A percentile compares a stretch with the other conserved stretches of the same genome.
These are phyloP conservation scores for Dunaliella primolecta DNA, from an alignment of 139 green algal genomes.

Conservation along the genomic window DNA sequence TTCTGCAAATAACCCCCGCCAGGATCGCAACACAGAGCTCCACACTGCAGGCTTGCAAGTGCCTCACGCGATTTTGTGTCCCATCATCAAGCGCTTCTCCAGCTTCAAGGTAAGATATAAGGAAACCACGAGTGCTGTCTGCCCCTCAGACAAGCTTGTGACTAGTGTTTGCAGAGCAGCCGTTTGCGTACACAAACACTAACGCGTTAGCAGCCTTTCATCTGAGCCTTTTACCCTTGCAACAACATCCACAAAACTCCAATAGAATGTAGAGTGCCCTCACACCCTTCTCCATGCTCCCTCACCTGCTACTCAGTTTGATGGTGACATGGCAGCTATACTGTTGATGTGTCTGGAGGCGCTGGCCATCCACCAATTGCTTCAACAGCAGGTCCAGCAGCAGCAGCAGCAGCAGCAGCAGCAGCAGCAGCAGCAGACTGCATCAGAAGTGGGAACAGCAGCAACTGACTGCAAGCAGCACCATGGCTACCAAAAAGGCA, in stretches of 20 bases:
- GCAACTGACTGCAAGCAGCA: not conserved
- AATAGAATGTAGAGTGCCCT: too few species aligned
- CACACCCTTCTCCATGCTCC: too few species aligned
- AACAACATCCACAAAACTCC: too few species aligned
- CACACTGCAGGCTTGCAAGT: not conserved
- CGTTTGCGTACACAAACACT: too few species aligned
- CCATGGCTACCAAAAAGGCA: not conserved
- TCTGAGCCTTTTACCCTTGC: too few species aligned
- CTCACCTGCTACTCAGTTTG: not conserved
- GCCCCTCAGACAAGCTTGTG: too few species aligned
- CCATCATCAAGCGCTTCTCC: not conserved
- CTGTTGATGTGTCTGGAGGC: not conserved
- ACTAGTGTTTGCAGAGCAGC: too few species aligned
- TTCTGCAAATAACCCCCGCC: not conserved
- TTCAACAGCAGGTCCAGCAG: not conserved
- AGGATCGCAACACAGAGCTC: not conserved
- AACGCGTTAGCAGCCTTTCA: too few species aligned
- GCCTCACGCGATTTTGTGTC: not conserved
- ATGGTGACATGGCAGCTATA: conserved; percentile 4
- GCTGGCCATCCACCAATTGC: not conserved
- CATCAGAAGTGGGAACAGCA: conserved; percentile 3
- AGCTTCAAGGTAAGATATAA: not conserved
- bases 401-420: not conserved
- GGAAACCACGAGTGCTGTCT: too few species aligned
- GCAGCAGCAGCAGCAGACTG: conserved; percentile 5